phyloP scores from a whole-genome alignment of 2,329 filamentous ascomycete genomes.

The Pezicula radicicola region DNA sequence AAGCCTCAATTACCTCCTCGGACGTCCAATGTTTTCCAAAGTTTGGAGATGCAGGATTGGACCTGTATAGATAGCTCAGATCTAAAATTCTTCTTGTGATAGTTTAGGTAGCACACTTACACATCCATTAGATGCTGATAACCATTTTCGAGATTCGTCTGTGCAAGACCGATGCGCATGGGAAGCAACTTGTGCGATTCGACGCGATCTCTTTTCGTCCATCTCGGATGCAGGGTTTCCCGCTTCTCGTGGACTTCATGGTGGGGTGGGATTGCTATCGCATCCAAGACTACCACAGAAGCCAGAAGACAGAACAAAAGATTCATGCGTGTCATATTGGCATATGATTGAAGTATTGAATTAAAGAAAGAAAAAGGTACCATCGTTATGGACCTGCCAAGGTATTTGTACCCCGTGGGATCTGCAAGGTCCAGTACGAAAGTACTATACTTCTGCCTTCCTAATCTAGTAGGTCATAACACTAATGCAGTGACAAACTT shows the following conservation, averaged over 20 bases:
- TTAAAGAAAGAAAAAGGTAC: too few relatives aligned
- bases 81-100: constrained; percentile 35
- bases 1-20: constrained; percentile 28
- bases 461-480: too few relatives aligned
- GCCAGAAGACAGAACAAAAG: too few relatives aligned
- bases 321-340: too few relatives aligned
- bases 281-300: not conserved
- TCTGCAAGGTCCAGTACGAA: too few relatives aligned
- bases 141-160: constrained; percentile 38
- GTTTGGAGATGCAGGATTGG: constrained; percentile 27
- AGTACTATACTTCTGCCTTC: too few relatives aligned
- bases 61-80: constrained; percentile 16
- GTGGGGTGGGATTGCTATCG: constrained; percentile 11
- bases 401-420: too few relatives aligned
- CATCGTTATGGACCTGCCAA: too few relatives aligned
- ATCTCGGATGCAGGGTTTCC: not conserved
- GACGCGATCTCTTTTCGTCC: constrained; percentile 1
- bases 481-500: too few relatives aligned
- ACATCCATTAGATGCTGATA: constrained; percentile 35
- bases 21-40: constrained; percentile 23
- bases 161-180: constrained; percentile 38
- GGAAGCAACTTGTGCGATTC: constrained; percentile 25
- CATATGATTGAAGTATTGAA: too few relatives aligned
- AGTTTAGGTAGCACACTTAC: constrained; percentile 17
- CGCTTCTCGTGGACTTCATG: constrained; percentile 1